Evolutionary conservation across 2,329 filamentous ascomycete genomes (phyloP), one percentile per base, ranked within the genome.

Genomic region (Cyphellophora attinorum): DNA sequence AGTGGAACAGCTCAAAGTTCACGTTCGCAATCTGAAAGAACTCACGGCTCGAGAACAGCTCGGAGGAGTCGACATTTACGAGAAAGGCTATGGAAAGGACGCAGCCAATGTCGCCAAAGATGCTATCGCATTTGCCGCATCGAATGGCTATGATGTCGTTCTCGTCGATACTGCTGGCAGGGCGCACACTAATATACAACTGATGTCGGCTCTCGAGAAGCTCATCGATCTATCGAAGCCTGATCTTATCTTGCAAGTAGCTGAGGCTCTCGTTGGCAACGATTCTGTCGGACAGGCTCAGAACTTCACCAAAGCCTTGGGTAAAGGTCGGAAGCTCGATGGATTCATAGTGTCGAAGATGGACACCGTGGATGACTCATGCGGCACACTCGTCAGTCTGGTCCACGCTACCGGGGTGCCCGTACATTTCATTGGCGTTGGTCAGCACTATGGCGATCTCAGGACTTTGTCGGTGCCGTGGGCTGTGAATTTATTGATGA

Each of bases 281-380:
- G 93, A 98, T 60, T 86, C 82, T 3, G 91, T 98, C 14, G 85
- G 86, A 31, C 91, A 98, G 62, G 91, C 93, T 3, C 75, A 88
- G 51, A 95, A 95, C 63, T 98, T 98, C 67, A 95, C 95, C 55
- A 77, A 80, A 23, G 83, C 85, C 2, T 96, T 98, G 61, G 93
- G 91, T 19, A 69, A 75, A 4, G 79, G 77, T 11, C 70, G 89
- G 38, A 74, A 75, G 17, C 70, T 98, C 23, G 93, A 98, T 60
- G 91, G 91, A 5, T 98, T 98, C 60, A 94, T 98, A 55, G 95
- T 98, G 50, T 89, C 81, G 41, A 98, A 98, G 62, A 96, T 91
- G 58, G 91, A 98, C 63, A 98, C 91, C 0, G 93, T 98, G 23
- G 93, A 91, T n/a, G 89, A 95, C 62, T 96, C 96, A 88, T 86